Conservation (phyloP, 2,329 filamentous ascomycete genomes). For the Aspergillus calidoustus region DNA sequence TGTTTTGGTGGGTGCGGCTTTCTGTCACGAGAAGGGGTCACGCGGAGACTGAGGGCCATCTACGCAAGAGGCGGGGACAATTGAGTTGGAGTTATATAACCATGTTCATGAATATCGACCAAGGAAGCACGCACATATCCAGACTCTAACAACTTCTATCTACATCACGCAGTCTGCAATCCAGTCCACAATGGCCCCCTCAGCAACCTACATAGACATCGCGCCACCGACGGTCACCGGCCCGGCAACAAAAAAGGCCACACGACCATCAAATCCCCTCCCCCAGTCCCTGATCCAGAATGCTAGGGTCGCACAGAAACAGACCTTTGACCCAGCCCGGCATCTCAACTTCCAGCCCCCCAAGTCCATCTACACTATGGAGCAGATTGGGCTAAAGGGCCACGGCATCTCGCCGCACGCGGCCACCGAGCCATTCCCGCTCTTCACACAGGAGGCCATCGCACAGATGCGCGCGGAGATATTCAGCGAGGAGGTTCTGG, state of each 20-base stretch:
- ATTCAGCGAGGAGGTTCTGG: too few species aligned
- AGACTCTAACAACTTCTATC: not conserved
- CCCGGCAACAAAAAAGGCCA: constrained; percentile 18
- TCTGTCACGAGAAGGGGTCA: too few species aligned
- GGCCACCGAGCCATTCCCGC: too few species aligned
- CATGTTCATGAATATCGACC: too few species aligned
- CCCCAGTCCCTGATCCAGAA: not conserved
- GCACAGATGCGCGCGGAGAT: too few species aligned
- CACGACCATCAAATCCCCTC: not conserved
- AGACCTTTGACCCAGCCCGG: constrained; percentile 54
- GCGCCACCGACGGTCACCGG: constrained; percentile 12
- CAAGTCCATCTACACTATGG: constrained; percentile 61
- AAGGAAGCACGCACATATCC: not conserved
- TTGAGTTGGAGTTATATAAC: too few species aligned
- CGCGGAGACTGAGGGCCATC: too few species aligned
- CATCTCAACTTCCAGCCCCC: constrained; percentile 59
- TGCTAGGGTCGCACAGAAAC: constrained; percentile 14
- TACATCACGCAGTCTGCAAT: not conserved
- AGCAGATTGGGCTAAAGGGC: constrained; percentile 53
- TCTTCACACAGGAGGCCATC: too few species aligned
- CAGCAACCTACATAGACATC: not conserved
- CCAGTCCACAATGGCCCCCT: constrained; percentile 3
- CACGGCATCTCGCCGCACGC: constrained; percentile 49
- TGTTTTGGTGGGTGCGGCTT: too few species aligned
- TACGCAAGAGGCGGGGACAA: too few species aligned